These are phyloP conservation scores for Debaryomyces subglobosus DNA, from an alignment of 1,139 yeast species.

Conservation along the genomic window DNA sequence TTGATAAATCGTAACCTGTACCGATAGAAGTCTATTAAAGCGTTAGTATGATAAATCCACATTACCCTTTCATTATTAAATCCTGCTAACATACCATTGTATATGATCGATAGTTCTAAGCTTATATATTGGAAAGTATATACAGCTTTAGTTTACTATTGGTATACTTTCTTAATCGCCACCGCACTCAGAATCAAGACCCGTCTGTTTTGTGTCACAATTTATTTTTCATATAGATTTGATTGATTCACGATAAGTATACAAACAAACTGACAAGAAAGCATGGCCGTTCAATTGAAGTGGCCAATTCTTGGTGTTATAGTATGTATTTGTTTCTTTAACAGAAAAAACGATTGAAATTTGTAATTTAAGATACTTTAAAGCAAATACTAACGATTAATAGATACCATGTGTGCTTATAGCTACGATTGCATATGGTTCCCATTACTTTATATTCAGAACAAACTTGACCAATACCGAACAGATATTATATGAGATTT, in stretches of 20 bases:
- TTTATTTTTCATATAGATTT: neutral
- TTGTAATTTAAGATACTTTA: no score
- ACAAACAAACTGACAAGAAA: neutral
- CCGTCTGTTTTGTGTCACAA: constrained; percentile 12
- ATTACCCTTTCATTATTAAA: neutral
- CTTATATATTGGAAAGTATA: neutral
- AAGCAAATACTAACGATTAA: constrained; percentile 4
- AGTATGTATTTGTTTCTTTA: constrained; percentile 39
- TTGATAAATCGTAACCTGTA: constrained; percentile 95
- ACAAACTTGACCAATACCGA: constrained; percentile 40
- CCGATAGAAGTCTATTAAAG: constrained; percentile 74
- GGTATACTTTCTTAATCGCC: constrained; percentile 10
- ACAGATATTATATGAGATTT: constrained; percentile 53
- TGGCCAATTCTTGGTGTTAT: constrained; percentile 64
- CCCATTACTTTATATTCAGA: constrained; percentile 59
- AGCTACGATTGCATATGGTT: constrained; percentile 61
- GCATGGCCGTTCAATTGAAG: constrained; percentile 45
- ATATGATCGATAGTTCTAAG: constrained; percentile 3
- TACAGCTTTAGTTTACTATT: neutral
- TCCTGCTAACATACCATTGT: constrained; percentile 11
- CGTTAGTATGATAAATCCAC: constrained; percentile 16
- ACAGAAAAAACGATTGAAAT: no score
- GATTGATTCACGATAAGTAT: neutral
- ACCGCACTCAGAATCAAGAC: constrained; percentile 12
- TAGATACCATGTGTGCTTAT: constrained; percentile 72